Evolutionary conservation across 805 yeast species (phyloP).

Genomic region (Pichia exigua): DNA sequence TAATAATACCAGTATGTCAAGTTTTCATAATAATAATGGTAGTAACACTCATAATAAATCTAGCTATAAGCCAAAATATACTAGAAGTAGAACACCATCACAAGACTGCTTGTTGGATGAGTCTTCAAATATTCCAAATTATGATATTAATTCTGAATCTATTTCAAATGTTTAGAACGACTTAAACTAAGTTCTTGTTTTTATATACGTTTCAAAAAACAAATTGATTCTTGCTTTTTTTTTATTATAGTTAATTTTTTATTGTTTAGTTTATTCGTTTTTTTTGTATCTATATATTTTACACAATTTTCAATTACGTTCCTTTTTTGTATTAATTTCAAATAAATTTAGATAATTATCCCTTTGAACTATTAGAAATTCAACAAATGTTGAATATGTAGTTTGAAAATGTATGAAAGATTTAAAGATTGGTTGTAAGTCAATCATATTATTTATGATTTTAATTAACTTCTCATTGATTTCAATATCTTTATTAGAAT

Average conservation of each 20-base stretch:
- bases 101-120: conserved; percentile 8
- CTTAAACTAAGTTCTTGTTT: too few species aligned
- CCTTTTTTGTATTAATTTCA: background rate
- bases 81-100: background rate
- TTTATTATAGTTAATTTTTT: too few species aligned
- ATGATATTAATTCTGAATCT: background rate
- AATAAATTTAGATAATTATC: conserved; percentile 20
- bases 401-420: conserved; percentile 44
- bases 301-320: background rate
- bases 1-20: background rate
- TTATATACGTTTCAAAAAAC: too few species aligned
- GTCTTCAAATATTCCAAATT: background rate
- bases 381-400: conserved; percentile 41
- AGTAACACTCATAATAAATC: background rate
- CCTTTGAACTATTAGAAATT: conserved; percentile 32
- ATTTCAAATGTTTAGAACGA: background rate
- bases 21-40: background rate
- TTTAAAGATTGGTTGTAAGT: conserved; percentile 45
- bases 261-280: too few species aligned
- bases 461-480: conserved; percentile 28
- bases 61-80: background rate
- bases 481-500: background rate
- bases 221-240: too few species aligned
- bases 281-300: background rate
- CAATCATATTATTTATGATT: conserved; percentile 41